phyloP scores from a whole-genome alignment of 306 rosid genomes.

The Quercus aquifolioides region DNA sequence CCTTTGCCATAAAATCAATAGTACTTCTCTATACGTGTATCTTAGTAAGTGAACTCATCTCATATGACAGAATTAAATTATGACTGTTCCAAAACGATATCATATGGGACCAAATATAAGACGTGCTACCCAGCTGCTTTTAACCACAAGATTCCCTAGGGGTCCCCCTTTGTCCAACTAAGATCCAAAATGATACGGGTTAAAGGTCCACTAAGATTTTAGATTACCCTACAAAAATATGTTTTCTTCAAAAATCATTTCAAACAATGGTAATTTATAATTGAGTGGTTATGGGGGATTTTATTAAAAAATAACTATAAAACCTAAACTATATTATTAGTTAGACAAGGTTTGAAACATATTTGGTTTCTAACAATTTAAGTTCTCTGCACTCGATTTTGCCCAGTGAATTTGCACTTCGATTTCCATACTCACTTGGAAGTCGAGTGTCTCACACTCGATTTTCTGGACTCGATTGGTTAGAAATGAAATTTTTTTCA shows the following conservation, averaged over 20 bases:
- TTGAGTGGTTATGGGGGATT: not conserved
- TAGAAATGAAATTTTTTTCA: too few relatives aligned
- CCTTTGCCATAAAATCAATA: not conserved
- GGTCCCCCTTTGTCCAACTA: constrained; percentile 8
- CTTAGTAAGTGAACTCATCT: not conserved
- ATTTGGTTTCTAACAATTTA: too few relatives aligned
- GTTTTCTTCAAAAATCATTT: not conserved
- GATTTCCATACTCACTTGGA: too few relatives aligned
- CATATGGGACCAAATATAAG: constrained; percentile 2
- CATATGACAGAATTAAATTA: not conserved
- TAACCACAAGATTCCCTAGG: constrained; percentile 19
- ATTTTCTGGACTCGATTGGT: too few relatives aligned
- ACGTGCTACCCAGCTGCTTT: constrained; percentile 3
- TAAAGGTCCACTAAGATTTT: constrained; percentile 27
- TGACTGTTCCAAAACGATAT: constrained; percentile 2
- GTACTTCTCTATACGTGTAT: not conserved
- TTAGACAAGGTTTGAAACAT: too few relatives aligned
- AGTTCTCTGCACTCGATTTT: too few relatives aligned
- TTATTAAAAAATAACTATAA: too few relatives aligned
- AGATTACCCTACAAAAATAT: constrained; percentile 1
- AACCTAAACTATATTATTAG: too few relatives aligned
- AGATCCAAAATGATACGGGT: constrained; percentile 11
- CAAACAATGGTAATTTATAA: not conserved
- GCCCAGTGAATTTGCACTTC: too few relatives aligned
- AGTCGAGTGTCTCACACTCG: too few relatives aligned